Percentiles rank a stretch among this genome's conserved stretches.
Evolutionary conservation across 495 filamentous ascomycete species (phyloP).

Genomic region (Cercophora scortea): DNA sequence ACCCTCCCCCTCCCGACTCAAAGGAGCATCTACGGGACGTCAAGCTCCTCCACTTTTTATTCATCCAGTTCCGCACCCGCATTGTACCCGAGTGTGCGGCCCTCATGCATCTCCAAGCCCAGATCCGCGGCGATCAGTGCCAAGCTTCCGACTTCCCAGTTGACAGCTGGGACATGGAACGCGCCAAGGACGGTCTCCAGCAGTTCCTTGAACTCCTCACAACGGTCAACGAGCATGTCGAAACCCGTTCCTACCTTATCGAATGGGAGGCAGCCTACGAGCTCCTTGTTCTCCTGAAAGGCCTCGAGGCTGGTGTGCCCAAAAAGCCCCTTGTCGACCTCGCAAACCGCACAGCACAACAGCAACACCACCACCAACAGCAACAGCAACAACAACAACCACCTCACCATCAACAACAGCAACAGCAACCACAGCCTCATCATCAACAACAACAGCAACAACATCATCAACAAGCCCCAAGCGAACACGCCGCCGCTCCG

Average conservation of each 20-base stretch:
- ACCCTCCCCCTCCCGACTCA: constrained; percentile 44
- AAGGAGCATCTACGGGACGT: constrained; percentile 39
- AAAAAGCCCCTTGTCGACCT: constrained; percentile 40
- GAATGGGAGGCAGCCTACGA: constrained; percentile 86
- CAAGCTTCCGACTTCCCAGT: constrained; percentile 75
- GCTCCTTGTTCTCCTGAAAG: constrained; percentile 73
- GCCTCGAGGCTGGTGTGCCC: constrained; percentile 76
- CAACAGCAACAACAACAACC: no score
- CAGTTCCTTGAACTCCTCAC: constrained; percentile 91
- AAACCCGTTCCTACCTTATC: constrained; percentile 58
- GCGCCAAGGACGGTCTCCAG: constrained; percentile 73
- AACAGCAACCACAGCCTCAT: no score
- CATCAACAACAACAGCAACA: no score
- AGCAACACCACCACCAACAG: neutral
- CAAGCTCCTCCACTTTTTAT: constrained; percentile 75
- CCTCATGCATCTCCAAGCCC: constrained; percentile 87
- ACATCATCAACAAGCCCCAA: neutral
- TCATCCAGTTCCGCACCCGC: constrained; percentile 82
- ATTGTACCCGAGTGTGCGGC: constrained; percentile 89
- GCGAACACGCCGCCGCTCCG: constrained; percentile 18
- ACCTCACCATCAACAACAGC: no score
- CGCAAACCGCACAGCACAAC: constrained; percentile 9
- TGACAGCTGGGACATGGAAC: constrained; percentile 95
- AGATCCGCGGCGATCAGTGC: constrained; percentile 52
- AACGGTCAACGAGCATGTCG: constrained; percentile 68